Conservation (phyloP, 2,329 filamentous ascomycete species). For the Talaromyces piceae region DNA sequence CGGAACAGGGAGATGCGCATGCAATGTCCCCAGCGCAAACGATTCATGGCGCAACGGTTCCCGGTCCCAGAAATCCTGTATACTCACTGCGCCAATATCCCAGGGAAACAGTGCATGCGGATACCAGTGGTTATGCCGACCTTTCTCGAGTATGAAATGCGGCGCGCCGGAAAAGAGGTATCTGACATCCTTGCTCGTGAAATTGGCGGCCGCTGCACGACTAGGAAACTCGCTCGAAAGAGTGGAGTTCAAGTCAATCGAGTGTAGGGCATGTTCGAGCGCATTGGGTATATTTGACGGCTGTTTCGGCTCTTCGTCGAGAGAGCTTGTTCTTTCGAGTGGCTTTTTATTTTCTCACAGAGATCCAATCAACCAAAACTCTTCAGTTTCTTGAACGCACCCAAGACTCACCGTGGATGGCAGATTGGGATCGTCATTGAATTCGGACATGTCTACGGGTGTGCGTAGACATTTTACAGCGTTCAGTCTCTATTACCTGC, state of each 20-base stretch:
- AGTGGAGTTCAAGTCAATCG: neutral
- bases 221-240: neutral
- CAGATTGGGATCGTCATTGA: neutral
- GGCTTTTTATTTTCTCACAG: neutral
- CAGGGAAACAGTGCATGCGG: constrained; percentile 40
- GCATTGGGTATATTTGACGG: constrained; percentile 22
- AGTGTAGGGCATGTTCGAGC: constrained; percentile 18
- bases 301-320: constrained; percentile 19
- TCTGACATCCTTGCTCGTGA: constrained; percentile 33
- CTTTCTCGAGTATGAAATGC: constrained; percentile 39
- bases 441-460: neutral
- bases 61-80: constrained; percentile 36
- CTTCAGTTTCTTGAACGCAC: neutral
- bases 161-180: constrained; percentile 37
- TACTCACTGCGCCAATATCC: constrained; percentile 31
- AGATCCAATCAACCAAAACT: no score
- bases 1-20: constrained; percentile 38
- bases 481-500: neutral
- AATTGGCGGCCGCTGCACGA: neutral
- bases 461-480: neutral
- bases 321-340: constrained; percentile 8
- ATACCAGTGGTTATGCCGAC: constrained; percentile 32
- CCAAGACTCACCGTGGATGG: neutral
- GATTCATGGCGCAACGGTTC: constrained; percentile 33
- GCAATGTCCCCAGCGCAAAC: constrained; percentile 36